These are phyloP conservation scores for Globisporangium barbulae DNA, from an alignment of 352 stramenopile genomes.

Conservation along the genomic window DNA sequence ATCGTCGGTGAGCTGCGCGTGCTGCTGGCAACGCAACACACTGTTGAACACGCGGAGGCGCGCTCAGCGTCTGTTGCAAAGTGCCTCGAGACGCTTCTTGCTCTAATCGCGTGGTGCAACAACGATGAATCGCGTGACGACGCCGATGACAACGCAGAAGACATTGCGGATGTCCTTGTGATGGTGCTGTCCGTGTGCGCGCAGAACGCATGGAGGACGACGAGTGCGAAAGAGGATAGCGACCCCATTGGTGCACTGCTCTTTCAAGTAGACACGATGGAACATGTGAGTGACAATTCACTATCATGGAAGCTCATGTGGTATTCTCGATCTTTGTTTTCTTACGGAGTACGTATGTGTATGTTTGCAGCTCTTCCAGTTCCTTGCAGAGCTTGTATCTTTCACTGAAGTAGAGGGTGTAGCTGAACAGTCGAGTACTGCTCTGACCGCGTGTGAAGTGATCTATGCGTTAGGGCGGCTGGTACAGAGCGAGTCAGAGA, in stretches of 20 bases:
- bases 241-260: not conserved
- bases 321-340: not conserved
- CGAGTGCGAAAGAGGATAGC: not conserved
- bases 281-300: constrained; percentile 1
- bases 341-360: not conserved
- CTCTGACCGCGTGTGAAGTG: constrained; percentile 5
- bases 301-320: not conserved
- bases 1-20: constrained; percentile 1
- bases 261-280: not conserved
- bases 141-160: not conserved
- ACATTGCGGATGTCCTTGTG: constrained; percentile 8
- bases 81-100: not conserved
- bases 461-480: not conserved
- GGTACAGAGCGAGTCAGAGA: not conserved
- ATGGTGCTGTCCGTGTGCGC: constrained; percentile 8
- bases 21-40: not conserved
- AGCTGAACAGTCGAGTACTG: not conserved
- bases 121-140: not conserved
- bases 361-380: constrained; percentile 1
- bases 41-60: not conserved
- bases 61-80: not conserved
- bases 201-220: not conserved
- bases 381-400: not conserved
- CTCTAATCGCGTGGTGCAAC: not conserved
- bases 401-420: not conserved